These are phyloP conservation scores for Favolaschia claudopus DNA, from an alignment of 768 basidiomycete genomes.

Conservation along the genomic window DNA sequence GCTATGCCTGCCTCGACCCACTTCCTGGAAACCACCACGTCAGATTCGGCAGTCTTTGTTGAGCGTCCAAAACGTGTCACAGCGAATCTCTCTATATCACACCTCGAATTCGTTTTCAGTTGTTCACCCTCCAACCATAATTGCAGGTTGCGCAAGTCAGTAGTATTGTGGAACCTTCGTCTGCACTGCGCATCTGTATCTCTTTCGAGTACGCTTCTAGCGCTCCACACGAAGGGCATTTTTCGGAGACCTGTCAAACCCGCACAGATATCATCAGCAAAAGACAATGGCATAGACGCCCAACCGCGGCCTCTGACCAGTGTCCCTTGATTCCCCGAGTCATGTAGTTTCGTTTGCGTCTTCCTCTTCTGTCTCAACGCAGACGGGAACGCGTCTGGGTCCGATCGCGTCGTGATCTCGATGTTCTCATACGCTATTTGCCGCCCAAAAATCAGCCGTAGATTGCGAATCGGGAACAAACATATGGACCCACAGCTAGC, in stretches of 20 bases:
- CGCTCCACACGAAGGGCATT: slow-evolving; percentile 88
- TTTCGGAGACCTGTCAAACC: slow-evolving; percentile 76
- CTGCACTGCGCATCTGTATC: slow-evolving; percentile 90
- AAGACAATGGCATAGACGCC: not conserved
- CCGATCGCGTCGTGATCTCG: slow-evolving; percentile 88
- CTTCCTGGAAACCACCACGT: too few relatives aligned
- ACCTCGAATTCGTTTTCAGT: slow-evolving; percentile 57
- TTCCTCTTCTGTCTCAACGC: slow-evolving; percentile 86
- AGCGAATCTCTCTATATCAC: too few relatives aligned
- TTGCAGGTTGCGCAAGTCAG: slow-evolving; percentile 68
- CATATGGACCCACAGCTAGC: slow-evolving; percentile 77
- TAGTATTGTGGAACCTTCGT: slow-evolving; percentile 90
- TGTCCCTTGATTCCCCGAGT: slow-evolving; percentile 70
- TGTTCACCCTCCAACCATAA: slow-evolving; percentile 85
- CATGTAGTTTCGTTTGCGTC: slow-evolving; percentile 85
- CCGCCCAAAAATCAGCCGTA: not conserved
- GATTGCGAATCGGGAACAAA: not conserved
- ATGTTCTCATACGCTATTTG: slow-evolving; percentile 88
- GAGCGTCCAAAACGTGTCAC: too few relatives aligned
- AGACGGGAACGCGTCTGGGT: slow-evolving; percentile 95
- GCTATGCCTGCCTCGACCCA: too few relatives aligned
- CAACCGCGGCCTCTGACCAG: slow-evolving; percentile 41
- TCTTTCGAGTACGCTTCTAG: slow-evolving; percentile 88
- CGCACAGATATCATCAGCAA: slow-evolving; percentile 1
- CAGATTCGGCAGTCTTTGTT: too few relatives aligned